These are phyloP conservation scores for Combretum micranthum DNA, from an alignment of 345 rosid species.

Conservation along the genomic window DNA sequence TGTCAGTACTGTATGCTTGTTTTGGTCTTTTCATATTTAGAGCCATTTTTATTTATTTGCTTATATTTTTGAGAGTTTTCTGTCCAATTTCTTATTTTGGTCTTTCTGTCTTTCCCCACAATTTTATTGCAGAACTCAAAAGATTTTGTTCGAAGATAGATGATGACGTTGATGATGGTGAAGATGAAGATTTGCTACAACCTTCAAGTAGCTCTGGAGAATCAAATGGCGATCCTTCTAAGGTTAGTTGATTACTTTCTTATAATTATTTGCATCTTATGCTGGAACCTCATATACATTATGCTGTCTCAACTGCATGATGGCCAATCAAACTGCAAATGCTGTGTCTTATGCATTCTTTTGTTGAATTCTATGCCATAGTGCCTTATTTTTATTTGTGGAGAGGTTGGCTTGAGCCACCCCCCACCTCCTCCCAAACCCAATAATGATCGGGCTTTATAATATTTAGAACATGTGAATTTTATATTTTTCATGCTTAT, in stretches of 20 bases:
- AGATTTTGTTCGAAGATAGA: conserved; percentile 12
- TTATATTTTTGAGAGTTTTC: background rate
- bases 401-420: too few relatives aligned
- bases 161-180: conserved; percentile 10
- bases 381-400: too few relatives aligned
- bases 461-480: too few relatives aligned
- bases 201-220: conserved; percentile 3
- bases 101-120: background rate
- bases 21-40: background rate
- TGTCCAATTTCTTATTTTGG: background rate
- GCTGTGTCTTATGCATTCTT: too few relatives aligned
- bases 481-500: too few relatives aligned
- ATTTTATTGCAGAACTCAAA: conserved; percentile 2
- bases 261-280: background rate
- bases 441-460: too few relatives aligned
- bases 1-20: background rate
- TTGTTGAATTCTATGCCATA: too few relatives aligned
- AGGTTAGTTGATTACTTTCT: conserved; percentile 11
- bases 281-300: background rate
- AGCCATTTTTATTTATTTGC: background rate
- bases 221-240: background rate
- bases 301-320: background rate
- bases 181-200: conserved; percentile 3
- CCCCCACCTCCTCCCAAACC: too few relatives aligned
- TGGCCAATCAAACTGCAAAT: too few relatives aligned